These are phyloP conservation scores for Acidomyces sp. DNA, from an alignment of 495 filamentous ascomycete species.

Conservation along the genomic window DNA sequence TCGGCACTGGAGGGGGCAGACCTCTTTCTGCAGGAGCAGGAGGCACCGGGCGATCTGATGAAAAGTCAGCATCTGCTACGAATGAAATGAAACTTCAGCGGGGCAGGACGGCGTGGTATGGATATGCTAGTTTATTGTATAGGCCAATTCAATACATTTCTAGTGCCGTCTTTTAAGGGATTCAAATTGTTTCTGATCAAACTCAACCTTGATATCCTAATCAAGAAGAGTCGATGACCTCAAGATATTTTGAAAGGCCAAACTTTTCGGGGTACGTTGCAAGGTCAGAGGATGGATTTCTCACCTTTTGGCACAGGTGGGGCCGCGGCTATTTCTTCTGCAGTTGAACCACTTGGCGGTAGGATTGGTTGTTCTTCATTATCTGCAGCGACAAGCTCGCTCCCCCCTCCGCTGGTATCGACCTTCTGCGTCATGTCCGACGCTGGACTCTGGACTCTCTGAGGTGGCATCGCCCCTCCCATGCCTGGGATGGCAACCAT, in stretches of 20 bases:
- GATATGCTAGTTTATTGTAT: too few relatives aligned
- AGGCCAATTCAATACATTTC: too few relatives aligned
- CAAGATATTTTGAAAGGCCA: too few relatives aligned
- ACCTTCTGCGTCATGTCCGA: constrained; percentile 27
- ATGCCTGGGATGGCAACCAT: constrained; percentile 49
- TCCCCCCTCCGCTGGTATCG: background rate
- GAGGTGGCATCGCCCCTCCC: constrained; percentile 56
- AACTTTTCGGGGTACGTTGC: too few relatives aligned
- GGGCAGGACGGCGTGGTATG: too few relatives aligned
- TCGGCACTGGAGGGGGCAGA: constrained; percentile 46
- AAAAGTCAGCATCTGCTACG: too few relatives aligned
- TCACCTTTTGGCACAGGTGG: constrained; percentile 44
- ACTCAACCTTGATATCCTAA: too few relatives aligned
- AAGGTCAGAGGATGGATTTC: constrained; percentile 8
- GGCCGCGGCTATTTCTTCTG: constrained; percentile 26
- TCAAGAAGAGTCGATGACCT: too few relatives aligned
- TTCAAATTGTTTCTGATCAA: too few relatives aligned
- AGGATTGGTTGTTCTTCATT: constrained; percentile 22
- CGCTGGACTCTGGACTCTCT: constrained; percentile 26
- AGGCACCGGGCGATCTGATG: constrained; percentile 37
- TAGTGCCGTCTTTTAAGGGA: too few relatives aligned
- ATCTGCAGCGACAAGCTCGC: constrained; percentile 18
- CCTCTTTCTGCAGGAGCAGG: constrained; percentile 35
- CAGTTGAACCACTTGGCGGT: constrained; percentile 34
- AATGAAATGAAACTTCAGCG: too few relatives aligned